Evolutionary conservation across 1,284 basidiomycete genomes (phyloP).

Genomic region (Sporisorium sorghi): DNA sequence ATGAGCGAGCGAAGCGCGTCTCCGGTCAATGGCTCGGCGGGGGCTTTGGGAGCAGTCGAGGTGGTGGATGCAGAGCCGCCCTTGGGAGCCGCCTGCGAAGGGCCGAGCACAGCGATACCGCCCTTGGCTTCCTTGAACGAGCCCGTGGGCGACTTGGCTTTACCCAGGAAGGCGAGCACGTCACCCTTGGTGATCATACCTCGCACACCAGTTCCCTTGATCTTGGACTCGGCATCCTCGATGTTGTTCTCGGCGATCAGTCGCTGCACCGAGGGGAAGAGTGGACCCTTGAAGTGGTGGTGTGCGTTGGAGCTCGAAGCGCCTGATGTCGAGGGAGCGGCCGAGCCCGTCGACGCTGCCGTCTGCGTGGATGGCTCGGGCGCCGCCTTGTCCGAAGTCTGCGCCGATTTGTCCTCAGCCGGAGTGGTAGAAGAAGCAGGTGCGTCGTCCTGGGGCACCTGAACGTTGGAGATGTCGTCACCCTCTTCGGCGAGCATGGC

Average conservation of each 20-base stretch:
- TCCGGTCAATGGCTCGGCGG: constrained; percentile 43
- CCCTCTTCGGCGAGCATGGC: constrained; percentile 71
- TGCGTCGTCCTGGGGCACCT: constrained; percentile 54
- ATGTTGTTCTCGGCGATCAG: constrained; percentile 65
- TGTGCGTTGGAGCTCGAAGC: constrained; percentile 39
- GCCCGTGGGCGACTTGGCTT: constrained; percentile 58
- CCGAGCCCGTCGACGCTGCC: constrained; percentile 34
- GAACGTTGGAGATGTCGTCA: constrained; percentile 69
- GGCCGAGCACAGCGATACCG: constrained; percentile 57
- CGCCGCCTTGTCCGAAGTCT: constrained; percentile 32
- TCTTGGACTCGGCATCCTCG: constrained; percentile 64
- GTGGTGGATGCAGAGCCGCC: constrained; percentile 21
- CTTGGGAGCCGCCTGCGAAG: constrained; percentile 46
- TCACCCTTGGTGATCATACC: constrained; percentile 71
- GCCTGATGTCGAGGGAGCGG: constrained; percentile 31
- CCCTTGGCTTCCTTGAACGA: constrained; percentile 53
- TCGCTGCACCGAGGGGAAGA: constrained; percentile 69
- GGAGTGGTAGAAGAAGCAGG: constrained; percentile 16
- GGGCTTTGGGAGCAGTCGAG: constrained; percentile 19
- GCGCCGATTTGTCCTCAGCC: constrained; percentile 17
- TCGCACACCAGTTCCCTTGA: constrained; percentile 70
- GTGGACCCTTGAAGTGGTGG: constrained; percentile 41
- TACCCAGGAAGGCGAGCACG: constrained; percentile 69
- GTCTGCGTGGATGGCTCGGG: constrained; percentile 35
- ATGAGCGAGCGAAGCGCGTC: constrained; percentile 53